These are phyloP conservation scores for Brettanomyces custersianus DNA, from an alignment of 805 yeast genomes.

Conservation along the genomic window DNA sequence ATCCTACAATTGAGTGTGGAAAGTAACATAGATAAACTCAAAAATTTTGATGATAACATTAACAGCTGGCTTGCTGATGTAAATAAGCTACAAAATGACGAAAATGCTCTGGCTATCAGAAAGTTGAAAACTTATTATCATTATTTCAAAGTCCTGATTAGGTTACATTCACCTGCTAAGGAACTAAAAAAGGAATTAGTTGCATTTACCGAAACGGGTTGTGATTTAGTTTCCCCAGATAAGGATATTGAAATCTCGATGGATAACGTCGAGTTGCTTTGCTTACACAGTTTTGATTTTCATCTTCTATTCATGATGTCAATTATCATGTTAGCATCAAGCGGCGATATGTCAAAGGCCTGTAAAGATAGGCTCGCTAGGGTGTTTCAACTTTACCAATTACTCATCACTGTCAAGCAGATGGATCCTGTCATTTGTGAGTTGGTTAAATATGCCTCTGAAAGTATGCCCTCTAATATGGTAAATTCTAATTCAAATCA, in stretches of 20 bases:
- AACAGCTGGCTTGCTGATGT: constrained; percentile 18
- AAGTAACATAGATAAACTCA: constrained; percentile 10
- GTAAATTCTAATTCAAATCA: no score
- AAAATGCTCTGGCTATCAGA: constrained; percentile 16
- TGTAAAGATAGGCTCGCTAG: constrained; percentile 9
- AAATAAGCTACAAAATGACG: constrained; percentile 13
- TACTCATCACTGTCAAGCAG: constrained; percentile 13
- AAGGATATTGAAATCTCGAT: constrained; percentile 12
- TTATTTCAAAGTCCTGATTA: constrained; percentile 21
- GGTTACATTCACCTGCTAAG: constrained; percentile 11
- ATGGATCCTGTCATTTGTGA: constrained; percentile 16
- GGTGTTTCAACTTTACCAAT: constrained; percentile 18
- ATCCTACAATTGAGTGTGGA: constrained; percentile 15
- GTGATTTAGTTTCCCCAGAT: constrained; percentile 14
- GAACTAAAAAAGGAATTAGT: constrained; percentile 12
- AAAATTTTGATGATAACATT: constrained; percentile 16
- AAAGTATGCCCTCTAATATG: no score
- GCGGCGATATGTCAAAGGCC: constrained; percentile 2
- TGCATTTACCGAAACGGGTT: constrained; percentile 16
- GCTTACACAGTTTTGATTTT: constrained; percentile 25
- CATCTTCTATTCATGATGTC: constrained; percentile 21
- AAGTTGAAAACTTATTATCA: constrained; percentile 23
- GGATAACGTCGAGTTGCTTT: constrained; percentile 17
- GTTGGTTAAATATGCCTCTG: constrained; percentile 13
- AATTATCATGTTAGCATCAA: constrained; percentile 12